Evolutionary conservation across 2,329 filamentous ascomycete genomes (phyloP), one percentile per base, ranked within the genome.

Genomic region (Sphaerostilbella broomeana): DNA sequence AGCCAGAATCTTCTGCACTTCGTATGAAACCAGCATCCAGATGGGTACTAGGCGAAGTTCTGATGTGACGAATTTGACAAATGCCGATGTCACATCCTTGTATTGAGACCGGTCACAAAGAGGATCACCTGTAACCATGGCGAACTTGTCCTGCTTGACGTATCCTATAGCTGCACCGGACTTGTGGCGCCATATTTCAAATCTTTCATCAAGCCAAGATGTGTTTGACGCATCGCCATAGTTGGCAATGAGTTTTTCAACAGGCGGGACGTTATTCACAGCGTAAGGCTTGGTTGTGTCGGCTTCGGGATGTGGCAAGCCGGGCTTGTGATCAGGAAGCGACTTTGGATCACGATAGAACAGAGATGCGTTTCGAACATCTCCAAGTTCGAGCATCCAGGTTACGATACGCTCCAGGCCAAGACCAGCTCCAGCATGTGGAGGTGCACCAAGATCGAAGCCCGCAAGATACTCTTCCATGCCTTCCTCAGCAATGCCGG

Each of bases 201-300:
- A 95, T 6, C 87, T 80, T 6, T 88, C 84, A 58, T 95, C 89
- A 6, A 92, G 75, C 87, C 88, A 95, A 0, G 87, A 92, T 0
- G 89, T 95, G 55, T 94, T 94, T 34, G 87, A 88, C 2, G 89
- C 87, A 61, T 95, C 89, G 46, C 89, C 89, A 51, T 95, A 95
- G 61, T 95, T 95, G 56, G 87, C 87, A 59, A 95, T 88, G 28
- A 95, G 79, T 57, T 94, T 84, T 58, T 89, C 86, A 5, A 95
- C 59, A 0, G 86, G 73, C 36, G 88, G 88, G 38, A 84, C 68
- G 35, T 80, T 70, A 55, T 67, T 70, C 41, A 63, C 70, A 49
- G 62, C 49, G 9, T 62, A 62, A 32, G 58, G 56, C 49, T 66
- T 64, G 10, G 64, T 73, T 0, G 89, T 95, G 56, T 88, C 88